phyloP scores from a whole-genome alignment of 2,329 filamentous ascomycete genomes.

The Beauveria varroae region DNA sequence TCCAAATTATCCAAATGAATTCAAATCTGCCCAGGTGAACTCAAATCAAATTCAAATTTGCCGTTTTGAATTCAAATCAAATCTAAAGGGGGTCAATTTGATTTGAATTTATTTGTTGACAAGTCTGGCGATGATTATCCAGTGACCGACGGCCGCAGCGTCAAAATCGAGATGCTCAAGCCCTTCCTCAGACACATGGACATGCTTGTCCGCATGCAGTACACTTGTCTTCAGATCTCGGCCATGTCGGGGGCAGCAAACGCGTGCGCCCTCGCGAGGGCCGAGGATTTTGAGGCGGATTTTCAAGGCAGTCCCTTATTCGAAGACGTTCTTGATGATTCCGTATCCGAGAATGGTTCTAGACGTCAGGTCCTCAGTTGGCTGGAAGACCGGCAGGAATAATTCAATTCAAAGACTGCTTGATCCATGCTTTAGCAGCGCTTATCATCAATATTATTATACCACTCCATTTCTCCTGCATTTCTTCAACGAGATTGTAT shows the following conservation, averaged over 20 bases:
- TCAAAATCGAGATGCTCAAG: neutral
- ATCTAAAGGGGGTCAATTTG: too few species aligned
- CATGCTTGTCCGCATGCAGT: neutral
- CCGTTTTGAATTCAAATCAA: too few species aligned
- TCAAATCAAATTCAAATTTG: too few species aligned
- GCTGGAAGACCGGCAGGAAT: too few species aligned
- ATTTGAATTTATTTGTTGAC: too few species aligned
- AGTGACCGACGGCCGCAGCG: neutral
- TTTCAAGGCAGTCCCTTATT: neutral
- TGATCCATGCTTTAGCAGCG: neutral
- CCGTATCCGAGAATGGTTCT: too few species aligned
- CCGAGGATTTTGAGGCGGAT: neutral
- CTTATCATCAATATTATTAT: neutral
- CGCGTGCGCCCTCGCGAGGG: neutral
- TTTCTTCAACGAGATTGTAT: neutral
- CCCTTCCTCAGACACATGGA: neutral
- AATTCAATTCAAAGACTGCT: neutral
- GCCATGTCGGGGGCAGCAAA: neutral
- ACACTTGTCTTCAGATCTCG: neutral
- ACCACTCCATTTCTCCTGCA: neutral
- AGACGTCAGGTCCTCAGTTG: too few species aligned
- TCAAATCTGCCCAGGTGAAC: too few species aligned
- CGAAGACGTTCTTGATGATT: neutral
- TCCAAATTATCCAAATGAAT: too few species aligned
- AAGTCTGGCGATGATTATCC: too few species aligned